Percentiles rank a stretch among this genome's conserved stretches.
phyloP scores from a whole-genome alignment of 441 rosid genomes.

The Theobroma grandiflorum region DNA sequence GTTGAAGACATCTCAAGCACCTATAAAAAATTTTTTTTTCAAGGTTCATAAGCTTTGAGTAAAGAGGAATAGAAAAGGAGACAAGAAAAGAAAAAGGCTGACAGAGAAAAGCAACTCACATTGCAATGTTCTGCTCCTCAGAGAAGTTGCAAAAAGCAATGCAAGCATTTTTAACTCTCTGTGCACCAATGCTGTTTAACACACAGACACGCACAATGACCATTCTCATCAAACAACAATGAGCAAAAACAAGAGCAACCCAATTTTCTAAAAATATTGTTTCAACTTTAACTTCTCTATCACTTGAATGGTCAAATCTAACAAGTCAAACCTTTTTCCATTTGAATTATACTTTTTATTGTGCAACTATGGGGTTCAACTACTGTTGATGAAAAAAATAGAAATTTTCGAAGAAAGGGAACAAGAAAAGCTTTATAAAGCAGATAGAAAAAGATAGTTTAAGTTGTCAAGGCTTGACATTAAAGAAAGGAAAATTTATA shows the following conservation, averaged over 20 bases:
- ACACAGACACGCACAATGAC: conserved; percentile 13
- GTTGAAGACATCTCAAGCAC: conserved; percentile 83
- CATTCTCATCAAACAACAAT: conserved; percentile 25
- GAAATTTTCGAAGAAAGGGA: background rate
- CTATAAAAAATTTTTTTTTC: conserved; percentile 41
- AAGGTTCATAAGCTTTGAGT: background rate
- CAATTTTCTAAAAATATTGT: background rate
- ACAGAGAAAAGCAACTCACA: conserved; percentile 49
- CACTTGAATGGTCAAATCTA: conserved; percentile 24
- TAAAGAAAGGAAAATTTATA: background rate
- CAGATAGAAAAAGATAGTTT: background rate
- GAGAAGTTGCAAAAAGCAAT: conserved; percentile 82
- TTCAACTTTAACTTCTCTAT: background rate
- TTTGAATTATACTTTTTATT: background rate
- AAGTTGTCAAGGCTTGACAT: background rate
- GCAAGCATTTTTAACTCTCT: conserved; percentile 83
- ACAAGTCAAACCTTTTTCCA: background rate
- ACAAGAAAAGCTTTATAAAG: background rate
- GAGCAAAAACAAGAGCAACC: background rate
- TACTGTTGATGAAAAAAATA: background rate
- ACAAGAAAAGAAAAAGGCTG: background rate
- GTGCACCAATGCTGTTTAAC: conserved; percentile 86
- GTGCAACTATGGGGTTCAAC: background rate
- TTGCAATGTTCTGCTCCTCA: conserved; percentile 77
- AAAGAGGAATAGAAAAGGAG: background rate